phyloP scores from a whole-genome alignment of 2,329 filamentous ascomycete species.

The Aspergillus candidus region DNA sequence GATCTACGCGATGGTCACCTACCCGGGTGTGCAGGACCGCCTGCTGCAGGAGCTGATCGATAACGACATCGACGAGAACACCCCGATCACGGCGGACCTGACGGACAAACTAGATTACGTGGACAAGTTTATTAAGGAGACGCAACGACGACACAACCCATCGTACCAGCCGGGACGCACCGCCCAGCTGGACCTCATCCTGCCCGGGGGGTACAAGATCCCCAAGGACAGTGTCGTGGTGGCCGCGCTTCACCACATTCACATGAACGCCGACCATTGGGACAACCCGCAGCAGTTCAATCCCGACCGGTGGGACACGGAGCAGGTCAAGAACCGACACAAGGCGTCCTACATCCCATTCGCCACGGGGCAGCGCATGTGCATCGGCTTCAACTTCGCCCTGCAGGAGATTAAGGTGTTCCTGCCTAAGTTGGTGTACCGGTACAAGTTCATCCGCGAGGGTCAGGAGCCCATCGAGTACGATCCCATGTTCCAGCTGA shows the following conservation, averaged over 20 bases:
- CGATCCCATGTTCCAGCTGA: constrained; percentile 25
- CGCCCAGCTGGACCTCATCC: constrained; percentile 48
- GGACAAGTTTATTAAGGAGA: constrained; percentile 49
- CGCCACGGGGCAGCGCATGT: constrained; percentile 51
- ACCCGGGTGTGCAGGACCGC: constrained; percentile 51
- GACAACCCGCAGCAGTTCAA: constrained; percentile 53
- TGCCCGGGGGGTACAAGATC: constrained; percentile 55
- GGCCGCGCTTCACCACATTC: constrained; percentile 40
- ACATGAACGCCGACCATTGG: constrained; percentile 52
- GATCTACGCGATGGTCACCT: constrained; percentile 49
- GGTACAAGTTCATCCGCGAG: constrained; percentile 51
- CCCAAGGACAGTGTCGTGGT: constrained; percentile 50
- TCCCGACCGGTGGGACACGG: constrained; percentile 55
- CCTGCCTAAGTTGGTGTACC: constrained; percentile 51
- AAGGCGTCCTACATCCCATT: constrained; percentile 54
- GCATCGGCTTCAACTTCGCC: constrained; percentile 61
- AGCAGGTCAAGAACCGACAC: constrained; percentile 48
- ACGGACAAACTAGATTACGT: constrained; percentile 44
- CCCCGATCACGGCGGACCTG: constrained; percentile 40
- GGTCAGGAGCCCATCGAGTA: constrained; percentile 41
- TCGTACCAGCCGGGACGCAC: constrained; percentile 57
- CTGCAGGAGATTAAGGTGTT: constrained; percentile 54
- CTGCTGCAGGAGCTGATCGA: constrained; percentile 55
- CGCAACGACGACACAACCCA: constrained; percentile 54
- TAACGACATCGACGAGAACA: constrained; percentile 41